These are phyloP conservation scores for Acanthamoeba royreba DNA, from an alignment of 208 protist genomes.

Conservation along the genomic window DNA sequence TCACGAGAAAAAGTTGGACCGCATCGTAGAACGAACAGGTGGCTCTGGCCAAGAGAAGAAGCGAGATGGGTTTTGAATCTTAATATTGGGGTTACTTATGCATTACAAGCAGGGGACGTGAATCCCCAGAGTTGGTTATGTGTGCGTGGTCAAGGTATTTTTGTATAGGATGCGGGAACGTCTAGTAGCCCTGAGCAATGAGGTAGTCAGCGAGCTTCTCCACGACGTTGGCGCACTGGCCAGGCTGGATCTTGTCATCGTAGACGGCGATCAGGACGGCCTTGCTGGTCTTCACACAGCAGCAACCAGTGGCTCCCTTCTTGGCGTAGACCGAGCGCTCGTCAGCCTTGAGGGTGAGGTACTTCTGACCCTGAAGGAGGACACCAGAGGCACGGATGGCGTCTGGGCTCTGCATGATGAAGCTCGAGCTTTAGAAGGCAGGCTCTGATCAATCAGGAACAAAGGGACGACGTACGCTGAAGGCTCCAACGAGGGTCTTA, in stretches of 20 bases:
- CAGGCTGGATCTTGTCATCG: constrained; percentile 71
- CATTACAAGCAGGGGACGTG: too few relatives aligned
- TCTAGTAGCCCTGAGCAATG: constrained; percentile 69
- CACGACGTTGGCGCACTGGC: constrained; percentile 61
- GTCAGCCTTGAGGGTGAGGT: constrained; percentile 71
- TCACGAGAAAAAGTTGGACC: too few relatives aligned
- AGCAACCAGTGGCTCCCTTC: constrained; percentile 63
- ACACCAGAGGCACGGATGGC: constrained; percentile 60
- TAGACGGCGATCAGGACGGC: constrained; percentile 73
- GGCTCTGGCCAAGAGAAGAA: too few relatives aligned
- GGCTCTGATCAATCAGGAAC: not conserved
- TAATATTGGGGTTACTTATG: too few relatives aligned
- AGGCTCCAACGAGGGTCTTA: constrained; percentile 38
- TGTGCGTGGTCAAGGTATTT: too few relatives aligned
- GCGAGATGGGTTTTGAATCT: too few relatives aligned
- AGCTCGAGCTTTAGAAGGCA: not conserved
- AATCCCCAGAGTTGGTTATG: too few relatives aligned
- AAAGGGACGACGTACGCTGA: not conserved
- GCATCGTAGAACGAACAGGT: too few relatives aligned
- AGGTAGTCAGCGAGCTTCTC: constrained; percentile 82
- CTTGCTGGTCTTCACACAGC: constrained; percentile 72
- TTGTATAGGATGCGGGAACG: too few relatives aligned
- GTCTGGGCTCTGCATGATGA: not conserved
- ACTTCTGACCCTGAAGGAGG: constrained; percentile 73
- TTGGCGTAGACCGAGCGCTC: constrained; percentile 73